phyloP scores from a whole-genome alignment of 495 filamentous ascomycete genomes.

The Penicillium simplicissimum region DNA sequence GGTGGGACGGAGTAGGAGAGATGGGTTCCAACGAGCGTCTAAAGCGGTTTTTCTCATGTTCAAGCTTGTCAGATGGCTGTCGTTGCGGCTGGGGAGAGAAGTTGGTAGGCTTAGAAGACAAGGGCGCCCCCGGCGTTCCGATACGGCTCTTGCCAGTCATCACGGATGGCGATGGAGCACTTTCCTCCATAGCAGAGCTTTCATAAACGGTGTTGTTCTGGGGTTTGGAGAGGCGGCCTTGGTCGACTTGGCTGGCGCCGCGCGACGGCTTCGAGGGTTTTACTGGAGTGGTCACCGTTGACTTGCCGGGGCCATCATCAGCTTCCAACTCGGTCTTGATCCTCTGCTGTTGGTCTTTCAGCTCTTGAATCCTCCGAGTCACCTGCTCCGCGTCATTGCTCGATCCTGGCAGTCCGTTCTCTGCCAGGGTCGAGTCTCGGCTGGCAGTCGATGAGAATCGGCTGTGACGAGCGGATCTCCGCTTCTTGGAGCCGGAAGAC shows the following conservation, averaged over 20 bases:
- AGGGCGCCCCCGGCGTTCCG: constrained; percentile 42
- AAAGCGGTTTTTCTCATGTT: constrained; percentile 38
- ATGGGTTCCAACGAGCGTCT: constrained; percentile 40
- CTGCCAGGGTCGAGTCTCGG: constrained; percentile 32
- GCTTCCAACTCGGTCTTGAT: constrained; percentile 44
- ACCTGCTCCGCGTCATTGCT: constrained; percentile 48
- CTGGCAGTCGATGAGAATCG: constrained; percentile 44
- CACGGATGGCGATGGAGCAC: constrained; percentile 68
- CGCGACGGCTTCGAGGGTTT: constrained; percentile 29
- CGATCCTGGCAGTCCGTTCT: constrained; percentile 35
- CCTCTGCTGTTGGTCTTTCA: constrained; percentile 53
- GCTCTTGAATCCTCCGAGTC: constrained; percentile 50
- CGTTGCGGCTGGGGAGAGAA: constrained; percentile 42
- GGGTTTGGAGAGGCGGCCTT: constrained; percentile 10
- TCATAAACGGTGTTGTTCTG: constrained; percentile 24
- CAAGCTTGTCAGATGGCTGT: constrained; percentile 38
- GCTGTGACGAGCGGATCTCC: constrained; percentile 39
- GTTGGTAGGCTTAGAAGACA: constrained; percentile 47
- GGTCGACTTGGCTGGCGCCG: constrained; percentile 29
- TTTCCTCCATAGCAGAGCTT: constrained; percentile 51
- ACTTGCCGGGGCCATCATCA: constrained; percentile 37
- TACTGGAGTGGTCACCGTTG: constrained; percentile 29
- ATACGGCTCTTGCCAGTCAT: constrained; percentile 53
- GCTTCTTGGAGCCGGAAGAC: constrained; percentile 38
- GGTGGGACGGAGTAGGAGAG: constrained; percentile 42